Base-by-base conservation (phyloP, 768 basidiomycete genomes). In the Mycena vulgaris region DNA sequence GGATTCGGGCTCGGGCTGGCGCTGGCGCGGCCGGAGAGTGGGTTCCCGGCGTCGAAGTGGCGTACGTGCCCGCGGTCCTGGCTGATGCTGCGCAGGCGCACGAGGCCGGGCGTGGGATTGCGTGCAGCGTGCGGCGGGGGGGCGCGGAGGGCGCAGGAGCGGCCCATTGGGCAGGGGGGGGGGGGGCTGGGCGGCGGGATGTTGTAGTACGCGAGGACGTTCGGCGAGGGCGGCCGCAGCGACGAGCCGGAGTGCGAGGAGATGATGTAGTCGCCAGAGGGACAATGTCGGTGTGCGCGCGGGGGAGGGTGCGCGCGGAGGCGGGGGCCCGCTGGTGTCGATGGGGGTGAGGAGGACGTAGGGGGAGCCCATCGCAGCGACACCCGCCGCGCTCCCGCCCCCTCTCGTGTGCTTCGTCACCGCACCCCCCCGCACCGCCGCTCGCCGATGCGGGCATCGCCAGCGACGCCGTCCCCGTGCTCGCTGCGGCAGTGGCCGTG, bases 181-280 rank as follows among this genome's bases (percentile, higher is more conserved):
- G 88, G 86, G 19, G 87, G 87, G 71, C 83, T 88, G 7, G 88
- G 86, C 2, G 87, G 88, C 3, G 87, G 87, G 39, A 86, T 80
- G 68, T 86, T 84, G 63, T 86, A 86, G 74, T 86, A 83, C 6
- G 84, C 82, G 9, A 86, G 76, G 17, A 84, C 82, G 67, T 81
- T 85, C 13, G 85, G 83, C 55, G 80, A 79, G 10, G 82, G 80
- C 13, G 80, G 62, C 0, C 73, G n/a, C n/a, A n/a, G 51, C 11
- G 75, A 69, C 17, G 74, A 62, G 31, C 53, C 51, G 23, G 27
- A 31, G 28, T 67, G 71, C 58, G 83, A 82, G 19, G 82, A 83
- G 21, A 81, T 81, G 37, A 81, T 64, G 40, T 77, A 83, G 25
- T 80, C 79, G 2, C 78, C 64, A 4, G 81, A 81, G 16, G 81